A percentile compares a stretch with the other conserved stretches of the same genome.
These are phyloP conservation scores for Berberis thunbergii DNA, from an alignment of 164 flowering plant species.

Conservation along the genomic window DNA sequence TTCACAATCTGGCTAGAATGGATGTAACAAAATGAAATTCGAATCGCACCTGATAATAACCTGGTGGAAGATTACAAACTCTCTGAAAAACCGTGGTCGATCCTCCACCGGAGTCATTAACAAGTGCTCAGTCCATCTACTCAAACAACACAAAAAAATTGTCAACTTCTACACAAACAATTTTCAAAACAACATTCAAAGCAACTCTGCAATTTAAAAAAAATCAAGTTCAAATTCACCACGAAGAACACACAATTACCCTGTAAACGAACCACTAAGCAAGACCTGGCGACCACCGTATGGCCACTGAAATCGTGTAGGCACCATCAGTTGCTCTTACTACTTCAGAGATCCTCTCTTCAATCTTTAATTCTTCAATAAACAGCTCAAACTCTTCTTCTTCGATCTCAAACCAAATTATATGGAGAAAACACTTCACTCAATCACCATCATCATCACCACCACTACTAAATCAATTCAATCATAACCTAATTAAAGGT, in stretches of 20 bases:
- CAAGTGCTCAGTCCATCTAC: constrained; percentile 27
- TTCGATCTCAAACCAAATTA: no score
- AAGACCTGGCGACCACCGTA: constrained; percentile 31
- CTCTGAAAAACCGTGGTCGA: constrained; percentile 23
- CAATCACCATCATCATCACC: no score
- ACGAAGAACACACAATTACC: constrained; percentile 8
- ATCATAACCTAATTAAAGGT: no score
- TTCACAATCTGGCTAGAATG: no score
- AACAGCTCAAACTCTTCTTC: no score
- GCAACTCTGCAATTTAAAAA: no score
- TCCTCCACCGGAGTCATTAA: constrained; percentile 27
- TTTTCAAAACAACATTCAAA: not conserved
- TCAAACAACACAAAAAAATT: not conserved
- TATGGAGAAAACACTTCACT: no score
- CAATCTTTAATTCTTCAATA: no score
- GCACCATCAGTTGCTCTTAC: constrained; percentile 9
- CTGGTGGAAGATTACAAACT: constrained; percentile 24
- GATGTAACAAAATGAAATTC: not conserved
- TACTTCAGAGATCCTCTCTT: not conserved
- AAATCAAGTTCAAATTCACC: not conserved
- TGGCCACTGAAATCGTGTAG: constrained; percentile 29
- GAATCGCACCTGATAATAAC: constrained; percentile 27
- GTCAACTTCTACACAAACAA: not conserved
- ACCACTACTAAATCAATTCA: no score
- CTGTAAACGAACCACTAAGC: constrained; percentile 26